Evolutionary conservation across 257 asterid species (phyloP), one percentile per base, ranked within the genome.

Genomic region (Solanum chmielewskii): DNA sequence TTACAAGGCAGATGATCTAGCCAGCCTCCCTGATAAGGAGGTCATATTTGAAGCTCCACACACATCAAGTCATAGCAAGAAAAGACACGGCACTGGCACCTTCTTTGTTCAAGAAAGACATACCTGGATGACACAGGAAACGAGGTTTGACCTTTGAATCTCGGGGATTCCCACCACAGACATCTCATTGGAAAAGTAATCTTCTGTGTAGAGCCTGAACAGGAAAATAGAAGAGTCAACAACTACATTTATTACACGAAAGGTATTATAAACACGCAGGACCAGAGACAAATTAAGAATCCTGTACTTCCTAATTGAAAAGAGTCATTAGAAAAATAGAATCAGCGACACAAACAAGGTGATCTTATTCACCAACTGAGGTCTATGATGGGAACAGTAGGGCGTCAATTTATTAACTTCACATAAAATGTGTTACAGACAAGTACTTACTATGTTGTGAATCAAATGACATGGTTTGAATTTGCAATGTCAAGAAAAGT

Each of bases 61-160:
- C 83, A 41, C 44, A 71, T 76, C 60, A 69, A 21, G 25, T 25
- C 14, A 37, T 39, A 5, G 29, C 71, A 21, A 15, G 29, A 23
- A 85, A 85, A 47, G 2, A 37, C 66, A 85, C 1, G n/a, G 47
- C 25, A 45, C 13, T 56, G 71, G 83, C 47, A 49, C 49, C 69
- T 31, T 80, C 80, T 23, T 86, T 41, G 47, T 85, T 85, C 47
- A 70, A 78, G 11, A 80, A 87, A 62, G 45, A n/a, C 88, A 85
- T 89, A 94, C 99, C 98, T 97, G 99, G 90, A 95, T 94, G 89
- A 97, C 97, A 87, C 93, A 91, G 66, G 99, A 92, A 85, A 93
- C 97, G 37, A 97, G 98, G 78, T 94, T 97, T 88, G 99, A 95
- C 91, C 99, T 92, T 93, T 95, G 99, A 90, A 97, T 97, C 93